phyloP scores from a whole-genome alignment of 208 protist species.

The Wallacemonas sp. region DNA sequence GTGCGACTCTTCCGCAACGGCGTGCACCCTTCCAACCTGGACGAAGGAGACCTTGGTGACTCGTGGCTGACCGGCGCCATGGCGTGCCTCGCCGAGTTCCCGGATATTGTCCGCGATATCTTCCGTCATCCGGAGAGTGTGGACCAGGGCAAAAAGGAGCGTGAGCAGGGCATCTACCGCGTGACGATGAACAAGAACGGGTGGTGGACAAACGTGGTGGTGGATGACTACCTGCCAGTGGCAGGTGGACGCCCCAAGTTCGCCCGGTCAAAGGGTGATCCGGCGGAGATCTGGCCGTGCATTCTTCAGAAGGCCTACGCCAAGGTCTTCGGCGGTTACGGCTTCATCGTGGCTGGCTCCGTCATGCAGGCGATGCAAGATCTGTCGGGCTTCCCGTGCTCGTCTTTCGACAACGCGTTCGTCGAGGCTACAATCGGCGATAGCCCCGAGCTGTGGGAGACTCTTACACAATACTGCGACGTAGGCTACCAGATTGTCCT shows the following conservation, averaged over 20 bases:
- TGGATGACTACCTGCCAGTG: slow-evolving; percentile 88
- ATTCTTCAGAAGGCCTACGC: slow-evolving; percentile 91
- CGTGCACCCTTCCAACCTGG: slow-evolving; percentile 74
- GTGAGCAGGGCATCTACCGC: slow-evolving; percentile 59
- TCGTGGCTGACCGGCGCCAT: slow-evolving; percentile 78
- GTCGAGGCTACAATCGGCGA: slow-evolving; percentile 40
- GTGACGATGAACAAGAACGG: slow-evolving; percentile 87
- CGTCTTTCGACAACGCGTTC: slow-evolving; percentile 70
- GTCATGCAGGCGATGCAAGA: slow-evolving; percentile 77
- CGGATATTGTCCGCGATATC: slow-evolving; percentile 57
- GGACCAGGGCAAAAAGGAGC: slow-evolving; percentile 55
- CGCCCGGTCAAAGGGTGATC: slow-evolving; percentile 56
- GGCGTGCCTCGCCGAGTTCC: slow-evolving; percentile 63
- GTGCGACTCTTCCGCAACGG: slow-evolving; percentile 74
- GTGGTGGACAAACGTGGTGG: slow-evolving; percentile 85
- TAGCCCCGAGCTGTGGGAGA: slow-evolving; percentile 54
- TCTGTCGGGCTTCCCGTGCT: slow-evolving; percentile 72
- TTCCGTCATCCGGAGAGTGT: slow-evolving; percentile 73
- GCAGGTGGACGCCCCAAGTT: slow-evolving; percentile 61
- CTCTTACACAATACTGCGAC: slow-evolving; percentile 42
- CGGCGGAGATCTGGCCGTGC: slow-evolving; percentile 75
- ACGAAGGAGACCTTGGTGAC: slow-evolving; percentile 81
- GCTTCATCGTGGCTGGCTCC: slow-evolving; percentile 74
- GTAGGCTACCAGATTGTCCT: slow-evolving; percentile 59
- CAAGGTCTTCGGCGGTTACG: slow-evolving; percentile 83